Evolutionary conservation across 441 rosid genomes (phyloP), one percentile per base, ranked within the genome.

Genomic region (Gossypium lobatum): DNA sequence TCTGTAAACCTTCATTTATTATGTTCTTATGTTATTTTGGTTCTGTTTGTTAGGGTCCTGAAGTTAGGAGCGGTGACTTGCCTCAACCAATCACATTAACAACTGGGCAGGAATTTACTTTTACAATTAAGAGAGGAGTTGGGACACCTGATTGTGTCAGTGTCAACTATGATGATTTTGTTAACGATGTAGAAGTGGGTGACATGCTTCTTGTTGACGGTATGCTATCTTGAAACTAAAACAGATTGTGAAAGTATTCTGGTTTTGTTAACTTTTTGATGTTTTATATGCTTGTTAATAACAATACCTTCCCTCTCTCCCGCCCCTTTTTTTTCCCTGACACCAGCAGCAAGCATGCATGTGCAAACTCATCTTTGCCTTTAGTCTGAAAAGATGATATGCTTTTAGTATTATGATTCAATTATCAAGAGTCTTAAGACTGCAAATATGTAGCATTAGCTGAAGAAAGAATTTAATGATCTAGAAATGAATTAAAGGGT

Each of bases 141-240:
- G 95, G 97, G 66, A 89, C 90, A 46, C 82, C 85, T 31, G 96
- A 78, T 65, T 86, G 94, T 78, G 98, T 93, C 74, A 93, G 97
- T 84, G 99, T 95, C 68, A 95, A 93, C 85, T 93, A 93, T 74
- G 99, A 95, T 77, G 99, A 93, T 76, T 95, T 95, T 79, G 95
- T 95, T 73, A 93, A 81, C 61, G 98, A 93, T 66, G 97, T 95
- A 31, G 99, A 90, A 86, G 87, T 63, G 10, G 97, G 97, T 34
- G 99, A 95, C 84, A 95, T 95, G 95, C 94, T 95, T 80, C 97
- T 95, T 75, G 97, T 95, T 83, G 99, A 95, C 83, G 99, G 97
- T 95, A 91, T 62, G 81, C 73, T 65, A 71, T 57, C 62, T 58
- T 54, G 28, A 54, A 39, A 7, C 39, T 23, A 46, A 20, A 66